Percentiles rank a stretch among this genome's conserved stretches.
phyloP scores from a whole-genome alignment of 2,329 filamentous ascomycete species.

The Nigrograna mackinnonii region DNA sequence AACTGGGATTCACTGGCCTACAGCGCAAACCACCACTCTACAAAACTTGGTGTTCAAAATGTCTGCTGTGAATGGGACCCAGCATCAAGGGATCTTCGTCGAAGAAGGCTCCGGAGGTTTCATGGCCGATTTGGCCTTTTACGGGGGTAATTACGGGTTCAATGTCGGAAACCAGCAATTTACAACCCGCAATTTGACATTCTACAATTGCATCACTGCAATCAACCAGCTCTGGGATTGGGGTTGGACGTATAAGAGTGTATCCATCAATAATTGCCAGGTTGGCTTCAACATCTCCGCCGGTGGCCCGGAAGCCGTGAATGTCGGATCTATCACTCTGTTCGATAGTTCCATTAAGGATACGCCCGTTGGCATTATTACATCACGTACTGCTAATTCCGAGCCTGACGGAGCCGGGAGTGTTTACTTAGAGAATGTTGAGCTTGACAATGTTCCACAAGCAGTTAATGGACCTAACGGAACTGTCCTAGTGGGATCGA shows the following conservation, averaged over 20 bases:
- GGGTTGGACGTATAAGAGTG: constrained; percentile 59
- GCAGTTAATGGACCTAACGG: constrained; percentile 25
- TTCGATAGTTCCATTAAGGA: constrained; percentile 60
- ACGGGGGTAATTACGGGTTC: constrained; percentile 46
- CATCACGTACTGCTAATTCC: constrained; percentile 47
- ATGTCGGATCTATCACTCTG: constrained; percentile 59
- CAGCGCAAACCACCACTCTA: constrained; percentile 49
- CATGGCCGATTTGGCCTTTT: constrained; percentile 50
- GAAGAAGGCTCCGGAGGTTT: constrained; percentile 50
- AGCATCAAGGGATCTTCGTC: constrained; percentile 50
- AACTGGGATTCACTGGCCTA: constrained; percentile 51
- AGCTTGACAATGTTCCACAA: constrained; percentile 51
- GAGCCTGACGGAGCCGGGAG: constrained; percentile 51
- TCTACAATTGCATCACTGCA: constrained; percentile 55
- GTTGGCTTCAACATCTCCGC: constrained; percentile 55
- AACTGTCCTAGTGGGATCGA: constrained; percentile 29
- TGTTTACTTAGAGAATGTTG: constrained; percentile 63
- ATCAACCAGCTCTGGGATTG: constrained; percentile 64
- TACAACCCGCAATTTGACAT: constrained; percentile 60
- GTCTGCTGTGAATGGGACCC: constrained; percentile 47
- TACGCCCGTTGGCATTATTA: constrained; percentile 54
- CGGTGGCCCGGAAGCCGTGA: constrained; percentile 40
- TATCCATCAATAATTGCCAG: constrained; percentile 57
- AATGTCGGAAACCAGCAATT: constrained; percentile 55
- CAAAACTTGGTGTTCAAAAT: constrained; percentile 51